Evolutionary conservation across 1,139 yeast species (phyloP).

Genomic region (Diutina mesorugosa): DNA sequence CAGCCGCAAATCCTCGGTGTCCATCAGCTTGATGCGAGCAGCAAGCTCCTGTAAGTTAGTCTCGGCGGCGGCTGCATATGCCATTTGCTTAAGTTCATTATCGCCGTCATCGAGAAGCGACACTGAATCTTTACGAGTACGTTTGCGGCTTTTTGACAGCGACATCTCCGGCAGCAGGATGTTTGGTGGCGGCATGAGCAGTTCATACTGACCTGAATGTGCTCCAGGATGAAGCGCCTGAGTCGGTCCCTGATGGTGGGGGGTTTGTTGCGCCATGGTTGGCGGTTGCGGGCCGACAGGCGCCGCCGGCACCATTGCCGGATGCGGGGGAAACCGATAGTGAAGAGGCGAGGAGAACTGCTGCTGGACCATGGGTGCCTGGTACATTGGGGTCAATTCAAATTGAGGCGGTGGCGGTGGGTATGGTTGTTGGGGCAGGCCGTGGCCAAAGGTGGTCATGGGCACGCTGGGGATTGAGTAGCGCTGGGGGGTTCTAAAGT

Average conservation of each 20-base stretch:
- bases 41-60: slow-evolving; percentile 41
- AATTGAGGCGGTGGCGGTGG: neutral
- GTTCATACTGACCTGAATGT: neutral
- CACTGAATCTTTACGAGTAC: neutral
- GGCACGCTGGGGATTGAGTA: neutral
- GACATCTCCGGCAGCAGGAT: neutral
- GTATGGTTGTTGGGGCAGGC: neutral
- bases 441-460: neutral
- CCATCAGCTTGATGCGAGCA: slow-evolving; percentile 31
- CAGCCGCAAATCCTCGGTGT: slow-evolving; percentile 14
- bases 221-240: neutral
- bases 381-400: neutral
- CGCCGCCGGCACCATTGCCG: neutral
- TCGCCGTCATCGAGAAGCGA: neutral
- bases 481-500: neutral
- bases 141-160: neutral
- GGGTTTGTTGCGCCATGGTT: neutral
- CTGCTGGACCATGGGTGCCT: neutral
- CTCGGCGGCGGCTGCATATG: slow-evolving; percentile 13
- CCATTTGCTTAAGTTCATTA: slow-evolving; percentile 1
- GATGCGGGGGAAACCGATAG: slow-evolving; percentile 1
- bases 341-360: neutral
- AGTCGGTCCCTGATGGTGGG: neutral
- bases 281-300: neutral
- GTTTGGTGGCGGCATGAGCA: neutral